A percentile compares a stretch with the other conserved stretches of the same genome.
phyloP scores from a whole-genome alignment of 2,329 filamentous ascomycete genomes.

The Penicillium sp. region DNA sequence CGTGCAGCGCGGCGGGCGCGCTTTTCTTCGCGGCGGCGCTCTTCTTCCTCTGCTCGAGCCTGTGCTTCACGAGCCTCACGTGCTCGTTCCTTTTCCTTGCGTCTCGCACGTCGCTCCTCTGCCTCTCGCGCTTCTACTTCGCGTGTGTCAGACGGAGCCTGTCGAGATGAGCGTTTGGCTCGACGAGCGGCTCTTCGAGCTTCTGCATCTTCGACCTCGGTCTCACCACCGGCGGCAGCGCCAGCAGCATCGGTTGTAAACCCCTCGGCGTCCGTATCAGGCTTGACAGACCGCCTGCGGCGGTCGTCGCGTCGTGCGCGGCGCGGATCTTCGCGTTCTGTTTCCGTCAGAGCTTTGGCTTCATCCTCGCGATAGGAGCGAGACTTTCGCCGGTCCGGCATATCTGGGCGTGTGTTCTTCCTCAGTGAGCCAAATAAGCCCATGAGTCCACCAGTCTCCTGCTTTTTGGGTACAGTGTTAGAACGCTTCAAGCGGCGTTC shows the following conservation, averaged over 20 bases:
- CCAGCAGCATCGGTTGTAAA: constrained; percentile 44
- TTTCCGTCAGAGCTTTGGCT: constrained; percentile 32
- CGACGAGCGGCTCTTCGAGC: constrained; percentile 62
- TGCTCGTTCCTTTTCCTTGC: constrained; percentile 49
- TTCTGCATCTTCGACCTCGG: constrained; percentile 55
- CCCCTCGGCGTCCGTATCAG: constrained; percentile 52
- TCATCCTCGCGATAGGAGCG: constrained; percentile 40
- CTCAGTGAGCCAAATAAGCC: constrained; percentile 59
- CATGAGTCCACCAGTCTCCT: constrained; percentile 54
- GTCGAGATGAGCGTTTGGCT: constrained; percentile 48
- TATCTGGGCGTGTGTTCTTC: constrained; percentile 33
- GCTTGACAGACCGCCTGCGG: constrained; percentile 40
- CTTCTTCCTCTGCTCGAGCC: constrained; percentile 39
- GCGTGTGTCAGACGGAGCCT: constrained; percentile 35
- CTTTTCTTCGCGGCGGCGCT: constrained; percentile 33
- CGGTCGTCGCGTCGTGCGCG: constrained; percentile 37
- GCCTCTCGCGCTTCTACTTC: constrained; percentile 35
- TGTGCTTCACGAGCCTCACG: constrained; percentile 38
- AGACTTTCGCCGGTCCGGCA: constrained; percentile 38
- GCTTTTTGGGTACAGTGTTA: constrained; percentile 61
- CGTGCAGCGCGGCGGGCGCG: constrained; percentile 35
- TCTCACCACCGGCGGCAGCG: constrained; percentile 35
- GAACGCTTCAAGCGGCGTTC: constrained; percentile 59
- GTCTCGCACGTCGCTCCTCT: constrained; percentile 48
- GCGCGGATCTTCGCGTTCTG: constrained; percentile 37